Evolutionary conservation across 371 early-diverging fungal species (phyloP), one percentile per base, ranked within the genome.

Genomic region (Mortierella sp.): DNA sequence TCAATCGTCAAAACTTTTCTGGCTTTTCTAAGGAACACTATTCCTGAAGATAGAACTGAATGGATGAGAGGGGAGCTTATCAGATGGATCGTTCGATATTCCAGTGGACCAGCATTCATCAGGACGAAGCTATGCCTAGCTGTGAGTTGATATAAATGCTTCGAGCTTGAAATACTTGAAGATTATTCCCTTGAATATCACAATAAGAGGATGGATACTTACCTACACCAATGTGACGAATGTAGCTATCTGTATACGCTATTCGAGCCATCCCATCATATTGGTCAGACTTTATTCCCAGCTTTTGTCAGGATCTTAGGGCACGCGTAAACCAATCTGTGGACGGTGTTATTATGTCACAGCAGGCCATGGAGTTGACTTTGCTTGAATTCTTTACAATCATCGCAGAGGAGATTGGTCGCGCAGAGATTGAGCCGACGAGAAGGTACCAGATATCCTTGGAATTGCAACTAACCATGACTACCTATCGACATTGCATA

Each of bases 391-490:
- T 95, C 59, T 72, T 94, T 57, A 93, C 91, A 10, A 88, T 94
- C 47, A 84, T 95, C 5, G 94, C 95, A 12, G 95, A 96, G 83
- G 95, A 95, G 74, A 85, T 94, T 18, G 79, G 86, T 8, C 90
- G 90, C 58, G 85, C 89, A 8, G 87, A 91, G 58, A 68, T 94
- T 16, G 75, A 87, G 37, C 89, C 88, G 6, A 83, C 79, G 14
- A 77, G 72, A 39, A 89, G 85, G 88, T 90, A 89, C 72, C 79
- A 52, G 24, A 11, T 47, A 5, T 47, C 40, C 9, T 37, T 3
- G n/a, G n/a, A 51, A 6, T 51, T 51, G 9, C 9, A 14, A 6
- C 43, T 9, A 14, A 9, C 12, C 14, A 30, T 45, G 18, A 14
- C 6, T 2, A 18, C 47, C 5, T 18, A 45, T 6, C 47, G 18